A percentile compares a stretch with the other conserved stretches of the same genome.
Conservation (phyloP, 768 basidiomycete species). For the Rickenella mellea region DNA sequence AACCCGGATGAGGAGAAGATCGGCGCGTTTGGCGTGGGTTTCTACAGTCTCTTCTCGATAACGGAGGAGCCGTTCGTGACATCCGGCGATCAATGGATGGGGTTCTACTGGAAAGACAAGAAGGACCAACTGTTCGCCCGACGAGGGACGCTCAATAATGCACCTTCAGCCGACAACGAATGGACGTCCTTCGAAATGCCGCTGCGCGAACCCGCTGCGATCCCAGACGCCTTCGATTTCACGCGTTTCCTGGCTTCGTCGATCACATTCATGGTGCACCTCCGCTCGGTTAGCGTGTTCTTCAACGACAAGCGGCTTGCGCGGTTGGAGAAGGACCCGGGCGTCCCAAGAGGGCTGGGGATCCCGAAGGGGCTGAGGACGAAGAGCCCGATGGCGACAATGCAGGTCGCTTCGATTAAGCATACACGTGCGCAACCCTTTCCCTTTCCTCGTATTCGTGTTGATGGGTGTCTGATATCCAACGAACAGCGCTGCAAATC, state of each 20-base stretch:
- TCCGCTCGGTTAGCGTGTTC: constrained; percentile 70
- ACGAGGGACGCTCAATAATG: constrained; percentile 60
- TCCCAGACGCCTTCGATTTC: constrained; percentile 80
- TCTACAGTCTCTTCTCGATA: constrained; percentile 75
- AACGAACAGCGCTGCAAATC: constrained; percentile 55
- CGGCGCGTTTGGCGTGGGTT: constrained; percentile 91
- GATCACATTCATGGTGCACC: constrained; percentile 84
- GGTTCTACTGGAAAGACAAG: constrained; percentile 92
- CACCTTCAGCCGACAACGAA: constrained; percentile 27
- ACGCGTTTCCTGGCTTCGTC: constrained; percentile 84
- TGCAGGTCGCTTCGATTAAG: constrained; percentile 60
- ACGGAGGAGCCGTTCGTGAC: constrained; percentile 79
- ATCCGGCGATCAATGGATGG: constrained; percentile 88
- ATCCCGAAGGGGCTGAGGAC: constrained; percentile 49
- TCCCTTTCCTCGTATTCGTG: not conserved
- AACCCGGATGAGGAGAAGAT: constrained; percentile 94
- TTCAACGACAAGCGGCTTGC: constrained; percentile 72
- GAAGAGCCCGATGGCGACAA: constrained; percentile 48
- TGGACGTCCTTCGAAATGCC: constrained; percentile 93
- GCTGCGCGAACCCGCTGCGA: constrained; percentile 68
- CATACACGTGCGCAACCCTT: constrained; percentile 40
- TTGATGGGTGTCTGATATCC: constrained; percentile 3
- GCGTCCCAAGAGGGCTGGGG: constrained; percentile 37
- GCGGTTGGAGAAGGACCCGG: constrained; percentile 53
- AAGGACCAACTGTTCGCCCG: constrained; percentile 88